Percentiles rank a stretch among this genome's conserved stretches.
These are phyloP conservation scores for Gaertneriomyces semiglobifer DNA, from an alignment of 192 early-diverging fungal species.

Conservation along the genomic window DNA sequence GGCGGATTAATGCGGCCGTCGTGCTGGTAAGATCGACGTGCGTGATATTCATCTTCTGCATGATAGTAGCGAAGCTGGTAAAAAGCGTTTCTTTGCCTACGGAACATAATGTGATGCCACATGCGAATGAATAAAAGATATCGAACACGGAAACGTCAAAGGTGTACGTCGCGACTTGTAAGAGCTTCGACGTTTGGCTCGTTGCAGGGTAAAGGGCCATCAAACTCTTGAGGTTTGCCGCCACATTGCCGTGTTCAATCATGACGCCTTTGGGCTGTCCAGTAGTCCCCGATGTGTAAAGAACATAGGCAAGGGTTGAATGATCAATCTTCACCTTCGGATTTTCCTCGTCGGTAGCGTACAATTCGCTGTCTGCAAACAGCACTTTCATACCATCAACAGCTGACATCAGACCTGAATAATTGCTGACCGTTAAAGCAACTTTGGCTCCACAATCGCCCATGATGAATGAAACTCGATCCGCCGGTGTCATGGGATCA, in stretches of 20 bases:
- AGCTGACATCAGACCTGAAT: no score
- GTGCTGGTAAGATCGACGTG: conserved; percentile 17
- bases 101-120: conserved; percentile 9
- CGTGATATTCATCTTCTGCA: neutral
- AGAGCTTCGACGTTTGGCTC: neutral
- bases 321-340: neutral
- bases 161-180: conserved; percentile 23
- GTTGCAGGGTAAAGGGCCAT: neutral
- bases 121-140: conserved; percentile 23
- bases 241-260: conserved; percentile 20
- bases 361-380: neutral
- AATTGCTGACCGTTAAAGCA: neutral
- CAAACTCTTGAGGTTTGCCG: conserved; percentile 5
- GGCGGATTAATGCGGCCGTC: neutral
- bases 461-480: conserved; percentile 4
- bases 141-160: conserved; percentile 34
- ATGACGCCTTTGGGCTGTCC: conserved; percentile 41
- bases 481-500: conserved; percentile 2
- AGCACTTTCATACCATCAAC: neutral
- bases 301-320: conserved; percentile 31
- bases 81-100: neutral
- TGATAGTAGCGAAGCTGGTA: neutral
- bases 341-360: neutral
- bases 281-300: conserved; percentile 45
- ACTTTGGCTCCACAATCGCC: neutral